Evolutionary conservation across 108 stramenopile genomes (phyloP).

Genomic region (Stephanodiscus minutulus): DNA sequence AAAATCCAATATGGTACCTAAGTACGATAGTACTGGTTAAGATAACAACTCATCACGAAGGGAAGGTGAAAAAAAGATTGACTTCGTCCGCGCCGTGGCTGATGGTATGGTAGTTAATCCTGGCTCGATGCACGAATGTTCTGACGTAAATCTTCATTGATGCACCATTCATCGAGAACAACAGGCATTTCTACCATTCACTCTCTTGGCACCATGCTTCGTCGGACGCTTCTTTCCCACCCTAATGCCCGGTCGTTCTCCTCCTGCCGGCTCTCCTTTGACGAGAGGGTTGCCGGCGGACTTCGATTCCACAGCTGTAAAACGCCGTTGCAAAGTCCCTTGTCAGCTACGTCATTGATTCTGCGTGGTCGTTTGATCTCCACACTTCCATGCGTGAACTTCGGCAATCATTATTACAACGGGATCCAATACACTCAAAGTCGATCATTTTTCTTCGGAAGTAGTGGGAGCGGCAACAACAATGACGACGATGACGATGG

Average conservation of each 20-base stretch:
- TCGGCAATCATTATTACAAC: not conserved
- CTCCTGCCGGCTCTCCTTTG: not conserved
- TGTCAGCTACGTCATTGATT: not conserved
- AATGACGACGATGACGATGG: constrained; percentile 26
- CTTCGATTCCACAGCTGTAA: not conserved
- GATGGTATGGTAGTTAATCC: not conserved
- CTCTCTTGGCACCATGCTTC: constrained; percentile 8
- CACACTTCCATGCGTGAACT: not conserved
- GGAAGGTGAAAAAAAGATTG: too few species aligned
- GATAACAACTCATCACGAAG: too few species aligned
- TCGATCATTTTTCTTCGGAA: constrained; percentile 48
- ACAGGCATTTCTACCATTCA: not conserved
- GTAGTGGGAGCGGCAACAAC: constrained; percentile 38
- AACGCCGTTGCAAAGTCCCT: constrained; percentile 1
- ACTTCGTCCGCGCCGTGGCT: too few species aligned
- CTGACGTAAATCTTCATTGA: not conserved
- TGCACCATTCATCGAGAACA: not conserved
- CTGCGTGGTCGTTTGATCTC: not conserved
- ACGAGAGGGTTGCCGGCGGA: not conserved
- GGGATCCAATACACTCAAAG: constrained; percentile 20
- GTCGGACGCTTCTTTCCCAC: constrained; percentile 4
- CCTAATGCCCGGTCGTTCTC: not conserved
- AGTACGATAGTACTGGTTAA: too few species aligned
- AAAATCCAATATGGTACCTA: too few species aligned
- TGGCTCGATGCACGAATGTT: constrained; percentile 3